Conservation (phyloP, 1,284 basidiomycete genomes). For the Thecaphora thlaspeos region DNA sequence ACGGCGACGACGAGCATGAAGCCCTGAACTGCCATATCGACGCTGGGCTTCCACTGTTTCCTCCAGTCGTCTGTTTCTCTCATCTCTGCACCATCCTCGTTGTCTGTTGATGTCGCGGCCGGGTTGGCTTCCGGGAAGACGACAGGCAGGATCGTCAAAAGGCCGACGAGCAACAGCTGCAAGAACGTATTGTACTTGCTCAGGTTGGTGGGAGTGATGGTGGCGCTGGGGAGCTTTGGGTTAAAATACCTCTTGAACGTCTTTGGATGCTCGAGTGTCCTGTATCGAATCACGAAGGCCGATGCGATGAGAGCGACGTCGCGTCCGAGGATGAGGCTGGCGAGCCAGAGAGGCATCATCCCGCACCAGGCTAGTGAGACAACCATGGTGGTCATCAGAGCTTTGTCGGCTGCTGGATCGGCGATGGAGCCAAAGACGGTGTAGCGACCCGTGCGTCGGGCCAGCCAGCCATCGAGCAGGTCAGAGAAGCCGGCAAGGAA, state of each 20-base stretch:
- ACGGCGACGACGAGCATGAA: constrained; percentile 76
- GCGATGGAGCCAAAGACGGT: constrained; percentile 90
- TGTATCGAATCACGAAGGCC: constrained; percentile 92
- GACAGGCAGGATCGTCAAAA: constrained; percentile 79
- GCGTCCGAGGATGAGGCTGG: constrained; percentile 81
- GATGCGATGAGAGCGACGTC: constrained; percentile 83
- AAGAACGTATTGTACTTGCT: constrained; percentile 78
- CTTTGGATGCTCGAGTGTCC: constrained; percentile 83
- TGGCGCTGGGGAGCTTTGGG: constrained; percentile 87
- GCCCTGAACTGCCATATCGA: constrained; percentile 45
- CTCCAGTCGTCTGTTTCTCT: constrained; percentile 1
- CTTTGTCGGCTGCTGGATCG: constrained; percentile 96
- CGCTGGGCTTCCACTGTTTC: constrained; percentile 4
- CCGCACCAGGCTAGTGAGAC: constrained; percentile 79
- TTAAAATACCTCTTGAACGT: constrained; percentile 90
- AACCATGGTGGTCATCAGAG: constrained; percentile 90
- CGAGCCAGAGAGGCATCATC: constrained; percentile 79
- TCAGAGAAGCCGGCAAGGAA: constrained; percentile 88
- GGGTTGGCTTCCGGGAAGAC: constrained; percentile 60
- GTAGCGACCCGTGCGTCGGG: constrained; percentile 69
- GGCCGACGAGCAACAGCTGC: constrained; percentile 85
- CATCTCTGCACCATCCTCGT: background rate
- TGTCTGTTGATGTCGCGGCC: background rate
- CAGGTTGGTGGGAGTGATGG: constrained; percentile 76
- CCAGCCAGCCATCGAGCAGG: constrained; percentile 85